Base-by-base conservation (phyloP, 2,329 filamentous ascomycete species). In the Erysiphe neolycopersici region DNA sequence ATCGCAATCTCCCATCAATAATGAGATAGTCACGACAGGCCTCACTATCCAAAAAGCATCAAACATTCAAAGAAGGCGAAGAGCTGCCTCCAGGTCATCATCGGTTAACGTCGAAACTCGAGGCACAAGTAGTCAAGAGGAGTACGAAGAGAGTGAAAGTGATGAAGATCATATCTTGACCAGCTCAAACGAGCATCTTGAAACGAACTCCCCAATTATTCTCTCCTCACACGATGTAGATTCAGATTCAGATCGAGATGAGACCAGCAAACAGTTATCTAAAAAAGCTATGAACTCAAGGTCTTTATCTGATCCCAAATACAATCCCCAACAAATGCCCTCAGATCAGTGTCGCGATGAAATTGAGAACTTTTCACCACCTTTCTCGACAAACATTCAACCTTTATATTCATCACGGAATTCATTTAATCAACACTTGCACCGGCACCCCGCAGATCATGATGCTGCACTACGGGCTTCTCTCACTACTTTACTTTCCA, bases 401-500 rank as follows among this genome's bases (percentile, higher is more conserved):
- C 14, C 17, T 11, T n/a, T n/a, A 17, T 17, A 44, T 32, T 29
- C 43, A 12, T 14, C 17, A 17, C 38, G 38, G 13, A 17, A 26
- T 29, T 32, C 14, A 13, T 36, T 11, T 18, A 11, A 41, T 14
- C 29, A 71, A 73, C 53, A 62, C 63, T 45, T 47, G 10, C 72
- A 69, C 56, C 79, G 75, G 3, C 73, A 81, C 52, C 81, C 83
- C 51, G 76, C 81, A 41, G 84, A 95, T 52, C 85, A 95, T 53
- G 89, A 98, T 53, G 89, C 84, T 29, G 89, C 84, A 1, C 67
- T 98, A 11, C 76, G 89, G 31, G 84, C 89, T 17, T 93, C 83
- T 41, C 67, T 98, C n/a, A 93, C 84, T 0, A 95, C 89, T 0
- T 68, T 98, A 12, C 71, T 98, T 12, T 94, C 87, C n/a, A 92